These are phyloP conservation scores for Fusarium sp. DNA, from an alignment of 2,329 filamentous ascomycete species.

Conservation along the genomic window DNA sequence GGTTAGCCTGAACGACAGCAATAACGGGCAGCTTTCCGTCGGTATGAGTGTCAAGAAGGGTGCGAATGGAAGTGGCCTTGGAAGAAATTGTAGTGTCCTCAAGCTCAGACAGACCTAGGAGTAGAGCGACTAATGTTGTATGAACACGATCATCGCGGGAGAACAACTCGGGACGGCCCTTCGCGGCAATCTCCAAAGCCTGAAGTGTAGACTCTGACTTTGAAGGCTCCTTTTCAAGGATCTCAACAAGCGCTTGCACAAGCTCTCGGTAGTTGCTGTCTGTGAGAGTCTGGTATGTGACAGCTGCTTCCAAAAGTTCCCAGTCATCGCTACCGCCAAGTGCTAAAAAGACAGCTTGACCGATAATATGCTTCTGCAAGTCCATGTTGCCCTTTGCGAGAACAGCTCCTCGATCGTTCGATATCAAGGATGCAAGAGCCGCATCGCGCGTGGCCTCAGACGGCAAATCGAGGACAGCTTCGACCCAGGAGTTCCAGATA, in stretches of 20 bases:
- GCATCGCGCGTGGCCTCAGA: slow-evolving; percentile 43
- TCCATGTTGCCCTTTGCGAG: slow-evolving; percentile 56
- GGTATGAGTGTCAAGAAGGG: slow-evolving; percentile 60
- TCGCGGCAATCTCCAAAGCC: slow-evolving; percentile 63
- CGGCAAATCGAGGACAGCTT: slow-evolving; percentile 56
- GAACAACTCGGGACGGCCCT: slow-evolving; percentile 60
- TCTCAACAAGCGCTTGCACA: slow-evolving; percentile 52
- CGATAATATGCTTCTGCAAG: slow-evolving; percentile 64
- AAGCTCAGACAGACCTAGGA: slow-evolving; percentile 68
- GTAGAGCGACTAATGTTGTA: slow-evolving; percentile 64
- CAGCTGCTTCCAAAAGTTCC: slow-evolving; percentile 63
- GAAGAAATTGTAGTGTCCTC: slow-evolving; percentile 56
- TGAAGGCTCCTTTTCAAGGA: slow-evolving; percentile 50
- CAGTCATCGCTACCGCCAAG: slow-evolving; percentile 53
- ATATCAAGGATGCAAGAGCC: slow-evolving; percentile 62
- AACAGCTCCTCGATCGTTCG: slow-evolving; percentile 56
- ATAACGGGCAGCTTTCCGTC: slow-evolving; percentile 61
- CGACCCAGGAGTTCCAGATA: slow-evolving; percentile 62
- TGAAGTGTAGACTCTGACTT: slow-evolving; percentile 54
- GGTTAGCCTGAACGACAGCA: slow-evolving; percentile 67
- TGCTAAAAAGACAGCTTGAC: slow-evolving; percentile 57
- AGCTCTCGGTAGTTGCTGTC: slow-evolving; percentile 53
- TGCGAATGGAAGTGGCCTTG: slow-evolving; percentile 59
- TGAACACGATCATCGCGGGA: slow-evolving; percentile 61
- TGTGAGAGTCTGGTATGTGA: slow-evolving; percentile 59